A percentile compares a stretch with the other conserved stretches of the same genome.
Evolutionary conservation across 805 yeast genomes (phyloP).

Genomic region (Cyberlindnera saturnus): DNA sequence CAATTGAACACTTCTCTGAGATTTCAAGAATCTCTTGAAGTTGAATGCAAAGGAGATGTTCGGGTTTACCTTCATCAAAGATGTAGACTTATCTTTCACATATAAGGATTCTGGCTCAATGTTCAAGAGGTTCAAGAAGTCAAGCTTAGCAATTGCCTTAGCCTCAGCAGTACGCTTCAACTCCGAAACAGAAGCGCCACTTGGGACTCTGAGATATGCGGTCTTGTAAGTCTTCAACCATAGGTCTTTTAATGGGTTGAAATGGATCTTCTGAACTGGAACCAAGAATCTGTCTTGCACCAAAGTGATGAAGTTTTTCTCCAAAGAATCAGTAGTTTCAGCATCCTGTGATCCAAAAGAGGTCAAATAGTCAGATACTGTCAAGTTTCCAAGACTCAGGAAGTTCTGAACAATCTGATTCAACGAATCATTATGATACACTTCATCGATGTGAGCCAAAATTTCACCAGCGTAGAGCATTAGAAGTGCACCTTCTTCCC

Average conservation of each 20-base stretch:
- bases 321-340: slow-evolving; percentile 24
- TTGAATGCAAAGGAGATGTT: slow-evolving; percentile 52
- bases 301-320: slow-evolving; percentile 36
- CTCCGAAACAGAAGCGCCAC: slow-evolving; percentile 40
- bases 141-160: slow-evolving; percentile 39
- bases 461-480: slow-evolving; percentile 77
- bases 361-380: slow-evolving; percentile 43
- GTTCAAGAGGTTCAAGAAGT: slow-evolving; percentile 31
- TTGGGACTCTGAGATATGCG: slow-evolving; percentile 34
- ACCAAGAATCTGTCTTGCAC: slow-evolving; percentile 44
- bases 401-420: slow-evolving; percentile 66
- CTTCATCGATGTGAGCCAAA: slow-evolving; percentile 43
- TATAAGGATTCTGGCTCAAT: slow-evolving; percentile 24
- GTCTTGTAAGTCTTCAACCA: slow-evolving; percentile 36
- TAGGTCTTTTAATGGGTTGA: slow-evolving; percentile 31
- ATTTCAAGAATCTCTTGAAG: slow-evolving; percentile 60
- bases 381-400: slow-evolving; percentile 62
- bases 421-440: slow-evolving; percentile 33
- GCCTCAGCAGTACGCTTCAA: slow-evolving; percentile 55
- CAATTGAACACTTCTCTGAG: slow-evolving; percentile 59
- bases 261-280: slow-evolving; percentile 37
- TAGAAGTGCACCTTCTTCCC: slow-evolving; percentile 57
- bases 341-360: slow-evolving; percentile 24
- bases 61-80: slow-evolving; percentile 40
- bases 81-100: slow-evolving; percentile 28